These are phyloP conservation scores for Leccinum pachyderme DNA, from an alignment of 1,284 basidiomycete genomes.

Conservation along the genomic window DNA sequence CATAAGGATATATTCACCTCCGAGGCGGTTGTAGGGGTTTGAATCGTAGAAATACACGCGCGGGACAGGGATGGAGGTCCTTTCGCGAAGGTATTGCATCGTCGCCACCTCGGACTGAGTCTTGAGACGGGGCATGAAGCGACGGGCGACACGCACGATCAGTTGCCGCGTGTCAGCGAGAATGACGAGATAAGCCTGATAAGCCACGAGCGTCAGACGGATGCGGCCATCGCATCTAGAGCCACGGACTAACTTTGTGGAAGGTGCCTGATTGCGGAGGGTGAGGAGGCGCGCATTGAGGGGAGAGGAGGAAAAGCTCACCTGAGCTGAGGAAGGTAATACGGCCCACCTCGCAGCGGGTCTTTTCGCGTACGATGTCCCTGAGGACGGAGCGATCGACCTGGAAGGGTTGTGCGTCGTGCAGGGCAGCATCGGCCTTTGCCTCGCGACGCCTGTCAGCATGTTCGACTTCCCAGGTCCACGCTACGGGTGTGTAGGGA, in stretches of 20 bases:
- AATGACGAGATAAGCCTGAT: constrained; percentile 71
- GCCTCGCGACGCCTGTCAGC: constrained; percentile 60
- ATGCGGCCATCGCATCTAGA: not conserved
- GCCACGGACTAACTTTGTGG: constrained; percentile 55
- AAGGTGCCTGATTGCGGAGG: constrained; percentile 57
- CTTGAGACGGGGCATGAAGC: constrained; percentile 80
- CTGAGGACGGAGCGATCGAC: constrained; percentile 70
- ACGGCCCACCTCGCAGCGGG: constrained; percentile 59
- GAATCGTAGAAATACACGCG: constrained; percentile 72
- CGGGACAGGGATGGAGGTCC: constrained; percentile 69
- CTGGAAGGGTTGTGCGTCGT: constrained; percentile 62
- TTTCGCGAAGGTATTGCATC: constrained; percentile 67
- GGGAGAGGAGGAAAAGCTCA: constrained; percentile 34
- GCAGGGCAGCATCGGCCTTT: constrained; percentile 55
- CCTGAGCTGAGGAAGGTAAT: constrained; percentile 75
- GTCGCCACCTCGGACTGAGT: constrained; percentile 82
- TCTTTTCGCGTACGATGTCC: constrained; percentile 71
- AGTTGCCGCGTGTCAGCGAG: constrained; percentile 60
- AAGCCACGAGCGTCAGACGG: constrained; percentile 7
- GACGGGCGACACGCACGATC: constrained; percentile 73
- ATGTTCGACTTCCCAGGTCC: constrained; percentile 69
- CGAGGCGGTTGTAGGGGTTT: constrained; percentile 78
- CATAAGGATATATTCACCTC: constrained; percentile 82
- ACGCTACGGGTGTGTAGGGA: constrained; percentile 38
- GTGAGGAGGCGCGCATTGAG: constrained; percentile 1